Evolutionary conservation across 2,329 filamentous ascomycete species (phyloP).

Genomic region (Alternaria infectoria): DNA sequence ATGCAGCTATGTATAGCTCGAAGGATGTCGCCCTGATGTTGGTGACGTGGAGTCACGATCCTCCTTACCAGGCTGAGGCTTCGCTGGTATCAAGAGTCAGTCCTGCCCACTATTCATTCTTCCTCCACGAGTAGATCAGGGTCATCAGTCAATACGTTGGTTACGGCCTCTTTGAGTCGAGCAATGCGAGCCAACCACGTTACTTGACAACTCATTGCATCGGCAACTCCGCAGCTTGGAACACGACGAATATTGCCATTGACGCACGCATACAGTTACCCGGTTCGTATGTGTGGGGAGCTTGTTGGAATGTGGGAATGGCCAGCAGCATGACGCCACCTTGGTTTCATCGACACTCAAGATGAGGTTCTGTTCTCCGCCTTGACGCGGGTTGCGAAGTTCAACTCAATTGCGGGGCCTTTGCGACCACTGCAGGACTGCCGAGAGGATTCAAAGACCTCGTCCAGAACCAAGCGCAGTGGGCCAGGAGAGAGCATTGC

Average conservation of each 20-base stretch:
- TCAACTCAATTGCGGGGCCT: not conserved
- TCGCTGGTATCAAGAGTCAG: conserved; percentile 10
- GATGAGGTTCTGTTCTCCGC: conserved; percentile 7
- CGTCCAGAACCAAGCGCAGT: not conserved
- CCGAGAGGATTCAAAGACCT: not conserved
- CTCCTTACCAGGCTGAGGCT: conserved; percentile 7
- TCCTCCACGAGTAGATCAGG: not conserved
- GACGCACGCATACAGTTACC: not conserved
- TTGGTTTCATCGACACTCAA: conserved; percentile 1
- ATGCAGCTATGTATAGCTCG: not conserved
- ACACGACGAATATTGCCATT: not conserved
- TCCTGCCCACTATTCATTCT: not conserved
- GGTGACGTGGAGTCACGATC: not conserved
- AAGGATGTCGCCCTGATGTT: not conserved
- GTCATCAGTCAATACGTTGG: not conserved
- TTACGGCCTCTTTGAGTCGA: not conserved
- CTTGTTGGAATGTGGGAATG: not conserved
- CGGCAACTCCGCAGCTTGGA: not conserved
- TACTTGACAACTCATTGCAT: not conserved
- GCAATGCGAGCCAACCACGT: not conserved
- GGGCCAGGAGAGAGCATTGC: not conserved
- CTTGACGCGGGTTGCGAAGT: conserved; percentile 11
- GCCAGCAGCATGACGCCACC: conserved; percentile 4
- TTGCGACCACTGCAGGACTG: not conserved
- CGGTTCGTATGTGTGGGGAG: not conserved